Evolutionary conservation across 2,329 filamentous ascomycete genomes (phyloP).

Genomic region (Alternaria solani): DNA sequence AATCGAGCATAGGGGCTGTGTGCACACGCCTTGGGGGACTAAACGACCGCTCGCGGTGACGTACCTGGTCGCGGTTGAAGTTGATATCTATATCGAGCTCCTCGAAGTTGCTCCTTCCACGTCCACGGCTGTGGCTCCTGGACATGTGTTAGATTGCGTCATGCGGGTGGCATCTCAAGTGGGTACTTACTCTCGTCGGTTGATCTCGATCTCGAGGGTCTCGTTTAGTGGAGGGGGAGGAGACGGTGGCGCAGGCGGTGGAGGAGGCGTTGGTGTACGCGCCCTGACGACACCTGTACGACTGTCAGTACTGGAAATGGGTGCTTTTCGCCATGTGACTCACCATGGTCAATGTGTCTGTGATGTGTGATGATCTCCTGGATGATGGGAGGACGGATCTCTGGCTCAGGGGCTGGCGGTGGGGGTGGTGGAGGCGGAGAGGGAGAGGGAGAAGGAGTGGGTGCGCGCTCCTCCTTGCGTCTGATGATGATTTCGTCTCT

Average conservation of each 20-base stretch:
- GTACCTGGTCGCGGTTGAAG: conserved; percentile 62
- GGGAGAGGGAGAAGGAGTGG: conserved; percentile 63
- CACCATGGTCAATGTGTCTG: conserved; percentile 85
- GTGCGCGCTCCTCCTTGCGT: conserved; percentile 55
- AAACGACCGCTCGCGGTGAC: conserved; percentile 51
- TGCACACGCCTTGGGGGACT: conserved; percentile 56
- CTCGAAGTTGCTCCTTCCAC: conserved; percentile 59
- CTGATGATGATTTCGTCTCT: conserved; percentile 55
- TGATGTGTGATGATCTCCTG: conserved; percentile 91
- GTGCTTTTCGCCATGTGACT: conserved; percentile 38
- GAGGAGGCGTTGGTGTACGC: conserved; percentile 59
- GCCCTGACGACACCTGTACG: conserved; percentile 56
- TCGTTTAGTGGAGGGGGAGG: conserved; percentile 59
- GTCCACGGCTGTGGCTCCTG: conserved; percentile 53
- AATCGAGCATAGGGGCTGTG: conserved; percentile 47
- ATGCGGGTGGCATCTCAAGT: neutral
- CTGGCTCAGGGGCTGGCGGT: conserved; percentile 65
- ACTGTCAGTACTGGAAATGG: conserved; percentile 9
- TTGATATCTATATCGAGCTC: conserved; percentile 73
- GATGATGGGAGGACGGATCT: conserved; percentile 81
- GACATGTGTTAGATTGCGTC: conserved; percentile 9
- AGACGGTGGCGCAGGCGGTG: conserved; percentile 54
- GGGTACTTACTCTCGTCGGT: conserved; percentile 56
- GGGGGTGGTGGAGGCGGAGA: conserved; percentile 56
- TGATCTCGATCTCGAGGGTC: conserved; percentile 65